Conservation (phyloP, 805 yeast genomes). For the Spathaspora girioi region DNA sequence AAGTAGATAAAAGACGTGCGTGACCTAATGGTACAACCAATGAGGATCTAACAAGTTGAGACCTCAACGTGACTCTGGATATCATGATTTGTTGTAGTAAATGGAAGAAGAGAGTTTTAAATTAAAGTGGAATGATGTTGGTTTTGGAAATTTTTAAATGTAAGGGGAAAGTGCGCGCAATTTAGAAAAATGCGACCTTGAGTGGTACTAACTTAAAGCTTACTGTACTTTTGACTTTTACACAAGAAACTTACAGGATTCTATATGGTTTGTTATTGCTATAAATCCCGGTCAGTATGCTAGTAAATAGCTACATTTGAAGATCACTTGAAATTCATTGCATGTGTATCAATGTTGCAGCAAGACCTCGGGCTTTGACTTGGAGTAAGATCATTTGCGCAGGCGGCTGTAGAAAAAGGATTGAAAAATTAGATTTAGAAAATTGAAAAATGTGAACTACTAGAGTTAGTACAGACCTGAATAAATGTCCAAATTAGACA, state of each 20-base stretch:
- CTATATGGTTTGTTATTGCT: too few relatives aligned
- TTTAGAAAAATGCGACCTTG: not conserved
- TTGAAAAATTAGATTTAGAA: not conserved
- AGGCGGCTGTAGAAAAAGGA: not conserved
- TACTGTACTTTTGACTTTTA: too few relatives aligned
- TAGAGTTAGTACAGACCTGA: not conserved
- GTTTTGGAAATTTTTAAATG: not conserved
- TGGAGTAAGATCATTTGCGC: not conserved
- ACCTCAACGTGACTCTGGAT: slow-evolving; percentile 1
- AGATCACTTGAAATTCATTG: too few relatives aligned
- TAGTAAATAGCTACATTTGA: too few relatives aligned
- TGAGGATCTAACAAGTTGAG: not conserved
- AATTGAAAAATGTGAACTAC: not conserved
- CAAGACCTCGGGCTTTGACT: not conserved
- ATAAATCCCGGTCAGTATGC: too few relatives aligned
- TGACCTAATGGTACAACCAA: not conserved
- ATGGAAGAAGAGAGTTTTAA: not conserved
- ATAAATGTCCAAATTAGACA: slow-evolving; percentile 1
- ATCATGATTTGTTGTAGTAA: not conserved
- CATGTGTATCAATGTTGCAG: not conserved
- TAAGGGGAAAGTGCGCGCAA: not conserved
- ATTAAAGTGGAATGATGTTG: not conserved
- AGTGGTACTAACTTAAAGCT: too few relatives aligned
- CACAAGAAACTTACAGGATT: too few relatives aligned
- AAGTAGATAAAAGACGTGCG: not conserved